A percentile compares a stretch with the other conserved stretches of the same genome.
phyloP scores from a whole-genome alignment of 1,284 basidiomycete species.

The Trametes polyzona region DNA sequence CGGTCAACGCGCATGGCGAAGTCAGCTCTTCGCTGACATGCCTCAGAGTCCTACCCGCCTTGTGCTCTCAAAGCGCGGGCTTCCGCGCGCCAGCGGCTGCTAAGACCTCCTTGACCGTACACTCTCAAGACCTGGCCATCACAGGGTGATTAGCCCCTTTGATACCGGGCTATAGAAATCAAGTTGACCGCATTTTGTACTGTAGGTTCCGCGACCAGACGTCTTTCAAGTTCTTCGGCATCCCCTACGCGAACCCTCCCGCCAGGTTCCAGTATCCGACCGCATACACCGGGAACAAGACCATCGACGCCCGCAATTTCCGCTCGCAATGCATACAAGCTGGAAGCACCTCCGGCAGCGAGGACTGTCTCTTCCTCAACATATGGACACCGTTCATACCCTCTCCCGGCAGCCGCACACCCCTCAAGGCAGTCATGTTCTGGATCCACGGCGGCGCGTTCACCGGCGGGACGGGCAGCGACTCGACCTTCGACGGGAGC shows the following conservation, averaged over 20 bases:
- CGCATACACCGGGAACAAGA: constrained; percentile 31
- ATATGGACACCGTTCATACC: constrained; percentile 47
- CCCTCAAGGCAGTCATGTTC: constrained; percentile 47
- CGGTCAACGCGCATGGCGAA: constrained; percentile 28
- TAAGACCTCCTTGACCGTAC: constrained; percentile 26
- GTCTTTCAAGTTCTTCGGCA: constrained; percentile 42
- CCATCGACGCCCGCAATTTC: constrained; percentile 38
- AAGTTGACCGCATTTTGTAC: background rate
- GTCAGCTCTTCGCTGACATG: constrained; percentile 28
- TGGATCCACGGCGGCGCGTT: constrained; percentile 53
- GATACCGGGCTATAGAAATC: no score
- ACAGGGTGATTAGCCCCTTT: constrained; percentile 28
- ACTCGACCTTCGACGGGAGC: constrained; percentile 35
- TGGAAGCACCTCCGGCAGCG: constrained; percentile 31
- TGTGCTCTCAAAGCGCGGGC: constrained; percentile 35
- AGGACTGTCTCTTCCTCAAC: constrained; percentile 49
- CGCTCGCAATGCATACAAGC: constrained; percentile 37
- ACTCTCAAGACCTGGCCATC: constrained; percentile 29
- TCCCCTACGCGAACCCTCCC: constrained; percentile 40
- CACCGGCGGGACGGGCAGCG: constrained; percentile 41
- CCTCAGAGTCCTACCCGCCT: constrained; percentile 27
- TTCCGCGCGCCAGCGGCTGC: constrained; percentile 25
- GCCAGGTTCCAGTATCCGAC: constrained; percentile 39
- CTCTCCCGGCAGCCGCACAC: constrained; percentile 15
- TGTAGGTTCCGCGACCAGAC: constrained; percentile 39